A percentile compares a stretch with the other conserved stretches of the same genome.
Evolutionary conservation across 306 rosid genomes (phyloP).

Genomic region (peach (Prunus persica)): Prunus_persica_NCBIv2 NC_034013.1:15834501-15835000

Average conservation of each 20-base stretch:
- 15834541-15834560: slow-evolving; percentile 57
- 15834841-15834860: too few relatives aligned
- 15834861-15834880: too few relatives aligned
- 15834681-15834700: slow-evolving; percentile 26
- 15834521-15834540: slow-evolving; percentile 75
- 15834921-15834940: background rate
- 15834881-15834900: too few relatives aligned
- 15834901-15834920: background rate
- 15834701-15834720: background rate
- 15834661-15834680: slow-evolving; percentile 55
- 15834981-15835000: background rate
- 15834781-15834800: background rate
- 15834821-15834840: background rate
- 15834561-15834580: slow-evolving; percentile 41
- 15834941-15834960: slow-evolving; percentile 16
- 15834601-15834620: slow-evolving; percentile 31
- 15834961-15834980: slow-evolving; percentile 19
- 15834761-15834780: too few relatives aligned
- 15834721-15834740: slow-evolving; percentile 4
- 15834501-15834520: slow-evolving; percentile 69
- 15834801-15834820: background rate
- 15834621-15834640: slow-evolving; percentile 39
- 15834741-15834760: too few relatives aligned
- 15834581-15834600: slow-evolving; percentile 36
- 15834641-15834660: slow-evolving; percentile 58